Evolutionary conservation across 768 basidiomycete genomes (phyloP).

Genomic region (Amyloporia xantha): DNA sequence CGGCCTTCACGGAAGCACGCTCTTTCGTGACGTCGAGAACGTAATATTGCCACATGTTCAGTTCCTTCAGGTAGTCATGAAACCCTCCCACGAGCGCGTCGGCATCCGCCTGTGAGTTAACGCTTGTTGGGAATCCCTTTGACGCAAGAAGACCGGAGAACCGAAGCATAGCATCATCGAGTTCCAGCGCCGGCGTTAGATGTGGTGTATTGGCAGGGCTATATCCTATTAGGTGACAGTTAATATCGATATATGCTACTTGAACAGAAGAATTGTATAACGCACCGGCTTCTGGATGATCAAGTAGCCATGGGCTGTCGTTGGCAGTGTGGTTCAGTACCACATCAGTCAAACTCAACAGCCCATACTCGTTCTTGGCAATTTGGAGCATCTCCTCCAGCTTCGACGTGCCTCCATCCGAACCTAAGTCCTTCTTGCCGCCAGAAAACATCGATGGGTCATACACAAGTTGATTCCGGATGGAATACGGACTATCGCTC

Average conservation of each 20-base stretch:
- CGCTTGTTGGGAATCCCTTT: conserved; percentile 63
- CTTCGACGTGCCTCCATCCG: conserved; percentile 46
- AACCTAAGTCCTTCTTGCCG: conserved; percentile 22
- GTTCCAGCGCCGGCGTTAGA: conserved; percentile 83
- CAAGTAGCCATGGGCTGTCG: conserved; percentile 83
- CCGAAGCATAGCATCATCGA: conserved; percentile 80
- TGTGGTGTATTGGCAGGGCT: conserved; percentile 90
- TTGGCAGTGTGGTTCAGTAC: conserved; percentile 97
- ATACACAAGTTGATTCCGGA: conserved; percentile 79
- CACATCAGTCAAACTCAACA: conserved; percentile 89
- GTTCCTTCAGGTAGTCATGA: conserved; percentile 47
- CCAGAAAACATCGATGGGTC: conserved; percentile 65
- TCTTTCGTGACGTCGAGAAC: conserved; percentile 72
- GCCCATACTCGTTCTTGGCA: conserved; percentile 80
- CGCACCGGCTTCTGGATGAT: conserved; percentile 94
- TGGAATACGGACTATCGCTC: conserved; percentile 90
- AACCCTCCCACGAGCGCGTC: conserved; percentile 60
- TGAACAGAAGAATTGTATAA: background rate
- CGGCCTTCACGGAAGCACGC: conserved; percentile 47
- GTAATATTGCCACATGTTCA: conserved; percentile 92
- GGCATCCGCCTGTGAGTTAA: conserved; percentile 65
- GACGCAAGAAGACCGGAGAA: conserved; percentile 63
- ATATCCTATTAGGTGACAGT: conserved; percentile 50
- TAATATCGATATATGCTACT: background rate
- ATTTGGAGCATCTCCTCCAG: conserved; percentile 59